A percentile compares a stretch with the other conserved stretches of the same genome.
These are phyloP conservation scores for Populus hybrid DNA, from an alignment of 441 rosid species.

Conservation along the genomic window DNA sequence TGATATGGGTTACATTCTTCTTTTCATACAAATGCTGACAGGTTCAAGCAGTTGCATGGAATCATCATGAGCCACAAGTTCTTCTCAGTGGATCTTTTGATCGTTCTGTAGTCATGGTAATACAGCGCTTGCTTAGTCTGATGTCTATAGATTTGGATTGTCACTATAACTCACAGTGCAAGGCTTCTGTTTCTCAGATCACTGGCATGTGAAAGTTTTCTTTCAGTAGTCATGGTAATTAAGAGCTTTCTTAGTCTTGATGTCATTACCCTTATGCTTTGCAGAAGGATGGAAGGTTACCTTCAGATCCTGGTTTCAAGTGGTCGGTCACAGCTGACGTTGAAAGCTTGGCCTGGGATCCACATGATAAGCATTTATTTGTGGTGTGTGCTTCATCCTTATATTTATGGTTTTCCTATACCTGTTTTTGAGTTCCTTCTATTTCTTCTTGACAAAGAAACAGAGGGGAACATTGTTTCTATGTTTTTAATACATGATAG, in stretches of 20 bases:
- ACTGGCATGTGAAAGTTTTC: neutral
- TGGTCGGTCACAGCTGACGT: no score
- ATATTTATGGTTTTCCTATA: no score
- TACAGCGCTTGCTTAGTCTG: neutral
- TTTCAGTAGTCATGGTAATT: neutral
- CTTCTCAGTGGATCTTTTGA: conserved; percentile 97
- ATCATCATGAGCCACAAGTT: conserved; percentile 66
- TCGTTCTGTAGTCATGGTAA: conserved; percentile 80
- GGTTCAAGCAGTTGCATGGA: conserved; percentile 99
- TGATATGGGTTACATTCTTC: conserved; percentile 1
- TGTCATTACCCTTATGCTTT: no score
- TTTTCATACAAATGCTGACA: conserved; percentile 26
- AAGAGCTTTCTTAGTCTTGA: no score
- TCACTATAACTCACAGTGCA: neutral
- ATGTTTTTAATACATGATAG: neutral
- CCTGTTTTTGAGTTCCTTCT: no score
- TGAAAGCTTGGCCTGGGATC: no score
- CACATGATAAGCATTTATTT: no score
- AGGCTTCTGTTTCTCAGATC: neutral
- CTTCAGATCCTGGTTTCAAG: no score
- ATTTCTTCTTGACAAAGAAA: no score
- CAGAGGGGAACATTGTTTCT: neutral
- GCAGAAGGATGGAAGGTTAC: no score
- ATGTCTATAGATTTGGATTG: neutral
- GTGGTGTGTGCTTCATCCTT: no score